Conservation (phyloP, 305 asterid genomes). For the Nicotiana rustica region DNA sequence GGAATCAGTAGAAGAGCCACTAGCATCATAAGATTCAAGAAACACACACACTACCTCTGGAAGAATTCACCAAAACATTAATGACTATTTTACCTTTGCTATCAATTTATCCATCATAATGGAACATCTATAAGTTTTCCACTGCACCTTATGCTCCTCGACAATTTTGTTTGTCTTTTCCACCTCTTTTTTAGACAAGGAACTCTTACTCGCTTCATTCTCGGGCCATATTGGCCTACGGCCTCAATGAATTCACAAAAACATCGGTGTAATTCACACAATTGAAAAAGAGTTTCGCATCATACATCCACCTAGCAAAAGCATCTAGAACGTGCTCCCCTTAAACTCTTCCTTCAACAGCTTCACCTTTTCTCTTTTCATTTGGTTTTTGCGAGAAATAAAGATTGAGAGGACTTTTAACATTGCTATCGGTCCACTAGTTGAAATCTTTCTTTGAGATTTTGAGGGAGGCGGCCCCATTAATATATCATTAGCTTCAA, state of each 20-base stretch:
- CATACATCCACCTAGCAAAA: slow-evolving; percentile 18
- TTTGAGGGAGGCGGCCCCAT: background rate
- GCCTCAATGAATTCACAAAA: background rate
- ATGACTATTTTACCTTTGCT: background rate
- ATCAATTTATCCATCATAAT: background rate
- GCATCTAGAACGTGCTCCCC: background rate
- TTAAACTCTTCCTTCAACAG: background rate
- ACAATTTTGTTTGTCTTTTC: background rate
- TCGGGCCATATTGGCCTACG: slow-evolving; percentile 3
- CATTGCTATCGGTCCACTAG: background rate
- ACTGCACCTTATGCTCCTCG: background rate
- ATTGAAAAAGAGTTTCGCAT: background rate
- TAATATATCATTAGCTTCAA: background rate
- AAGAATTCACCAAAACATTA: background rate
- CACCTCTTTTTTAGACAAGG: slow-evolving; percentile 16
- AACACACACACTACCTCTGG: background rate
- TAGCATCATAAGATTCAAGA: background rate
- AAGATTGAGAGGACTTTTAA: background rate
- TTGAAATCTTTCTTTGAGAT: background rate
- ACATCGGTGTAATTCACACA: background rate
- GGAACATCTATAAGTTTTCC: background rate
- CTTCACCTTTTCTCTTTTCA: slow-evolving; percentile 2
- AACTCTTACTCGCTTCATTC: slow-evolving; percentile 31
- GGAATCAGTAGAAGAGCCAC: background rate
- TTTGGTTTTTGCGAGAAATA: background rate